These are phyloP conservation scores for Colletotrichum coccodes DNA, from an alignment of 2,329 filamentous ascomycete species.

Conservation along the genomic window DNA sequence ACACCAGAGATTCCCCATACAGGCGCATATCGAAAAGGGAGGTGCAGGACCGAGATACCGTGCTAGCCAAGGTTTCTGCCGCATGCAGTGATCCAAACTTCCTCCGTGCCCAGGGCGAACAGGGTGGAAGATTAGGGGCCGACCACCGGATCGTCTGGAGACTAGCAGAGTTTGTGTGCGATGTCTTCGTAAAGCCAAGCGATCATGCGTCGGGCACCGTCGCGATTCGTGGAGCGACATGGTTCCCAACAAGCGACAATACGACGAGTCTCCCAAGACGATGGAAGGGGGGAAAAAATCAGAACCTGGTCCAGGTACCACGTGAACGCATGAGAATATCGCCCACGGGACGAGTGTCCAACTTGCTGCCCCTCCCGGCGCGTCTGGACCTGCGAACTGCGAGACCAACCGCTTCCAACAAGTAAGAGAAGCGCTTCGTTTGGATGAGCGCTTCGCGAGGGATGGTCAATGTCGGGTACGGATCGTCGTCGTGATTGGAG, in stretches of 20 bases:
- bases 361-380: constrained; percentile 16
- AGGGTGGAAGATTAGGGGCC: background rate
- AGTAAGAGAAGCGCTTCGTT: background rate
- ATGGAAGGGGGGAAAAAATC: background rate
- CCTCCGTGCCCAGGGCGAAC: background rate
- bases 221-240: constrained; percentile 27
- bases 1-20: background rate
- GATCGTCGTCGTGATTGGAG: constrained; percentile 31
- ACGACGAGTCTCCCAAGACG: constrained; percentile 1
- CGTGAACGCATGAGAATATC: constrained; percentile 26
- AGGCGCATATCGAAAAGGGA: constrained; percentile 11
- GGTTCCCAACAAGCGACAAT: constrained; percentile 2
- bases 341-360: constrained; percentile 8
- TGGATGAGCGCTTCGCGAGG: constrained; percentile 16
- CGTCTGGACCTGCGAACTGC: constrained; percentile 24
- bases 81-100: background rate
- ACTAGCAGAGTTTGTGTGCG: background rate
- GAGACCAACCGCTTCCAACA: constrained; percentile 7
- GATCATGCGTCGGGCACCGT: constrained; percentile 15
- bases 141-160: constrained; percentile 1
- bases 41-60: constrained; percentile 10
- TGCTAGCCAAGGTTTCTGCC: background rate
- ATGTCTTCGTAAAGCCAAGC: background rate
- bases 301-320: constrained; percentile 7
- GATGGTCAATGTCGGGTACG: constrained; percentile 23